Percentiles rank a stretch among this genome's conserved stretches.
Evolutionary conservation across 139 green algal species (phyloP).

Genomic region (Chlamydomonas sp.): DNA sequence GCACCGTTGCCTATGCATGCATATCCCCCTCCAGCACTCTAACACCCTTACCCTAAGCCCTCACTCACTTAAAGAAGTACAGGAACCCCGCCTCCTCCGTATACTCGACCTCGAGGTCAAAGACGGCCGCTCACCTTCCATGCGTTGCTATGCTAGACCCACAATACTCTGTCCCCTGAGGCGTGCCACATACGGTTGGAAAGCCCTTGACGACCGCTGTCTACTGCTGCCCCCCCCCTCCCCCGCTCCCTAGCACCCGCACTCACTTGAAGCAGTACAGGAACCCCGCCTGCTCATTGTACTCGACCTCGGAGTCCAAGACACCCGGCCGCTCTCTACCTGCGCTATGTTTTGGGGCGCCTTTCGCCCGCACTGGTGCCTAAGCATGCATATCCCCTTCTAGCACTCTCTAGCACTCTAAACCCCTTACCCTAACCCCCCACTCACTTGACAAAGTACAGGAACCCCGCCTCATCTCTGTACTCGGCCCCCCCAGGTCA

Average conservation of each 20-base stretch:
- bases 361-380: background rate
- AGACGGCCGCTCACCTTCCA: no score
- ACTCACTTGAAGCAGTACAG: slow-evolving; percentile 92
- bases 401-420: no score
- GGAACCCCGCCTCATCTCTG: slow-evolving; percentile 76
- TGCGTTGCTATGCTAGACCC: no score
- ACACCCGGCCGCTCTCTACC: no score
- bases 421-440: no score
- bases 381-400: background rate
- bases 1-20: background rate
- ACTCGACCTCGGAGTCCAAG: no score
- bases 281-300: slow-evolving; percentile 83
- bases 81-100: slow-evolving; percentile 82
- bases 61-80: slow-evolving; percentile 86
- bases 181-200: no score
- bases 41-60: no score
- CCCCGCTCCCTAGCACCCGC: no score
- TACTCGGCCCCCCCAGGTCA: slow-evolving; percentile 98
- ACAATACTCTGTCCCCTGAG: background rate
- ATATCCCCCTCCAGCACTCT: no score
- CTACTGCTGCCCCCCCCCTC: background rate
- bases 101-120: slow-evolving; percentile 99
- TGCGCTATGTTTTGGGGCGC: no score
- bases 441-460: slow-evolving; percentile 93
- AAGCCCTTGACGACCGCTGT: no score